Base-by-base conservation (phyloP, 179 eudicot genomes). In the Gypsophila paniculata region DNA sequence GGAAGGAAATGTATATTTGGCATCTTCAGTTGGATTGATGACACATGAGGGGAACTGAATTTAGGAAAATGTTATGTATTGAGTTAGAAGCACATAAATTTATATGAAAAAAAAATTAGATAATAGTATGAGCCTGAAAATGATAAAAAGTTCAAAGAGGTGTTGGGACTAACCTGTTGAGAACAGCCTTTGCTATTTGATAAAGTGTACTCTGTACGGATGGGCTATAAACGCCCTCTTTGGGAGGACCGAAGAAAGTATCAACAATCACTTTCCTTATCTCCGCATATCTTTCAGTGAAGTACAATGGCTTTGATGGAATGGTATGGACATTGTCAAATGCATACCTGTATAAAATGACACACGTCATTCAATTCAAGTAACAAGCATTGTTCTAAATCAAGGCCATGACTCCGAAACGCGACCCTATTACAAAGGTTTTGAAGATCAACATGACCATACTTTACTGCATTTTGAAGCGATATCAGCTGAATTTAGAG, bases 1-100 rank as follows among this genome's bases (percentile, higher is more conserved):
- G 96, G 97, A 44, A 94, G 82, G 78, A 94, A 94, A 78, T 94
- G 99, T 63, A 94, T 74, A 82, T 94, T 94, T 39, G 97, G 99
- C 99, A 94, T 94, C 63, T 87, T 87, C 83, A 94, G 75, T 61
- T 85, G 82, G 74, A 94, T 73, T 18, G 92, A 88, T 44, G 84
- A 80, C 66, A 94, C 76, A 55, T 85, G 96, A 71, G 74, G 86
- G 73, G 90, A 86, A 84, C 99, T 94, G 91, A 72, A 75, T 77
- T 57, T 36, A 51, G 29, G 21, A 69, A 19, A 77, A 77, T 6
- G 15, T 62, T 19, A 53, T 0, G 54, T 38, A 17, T 49, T 8
- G 61, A 57, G 62, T 42, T 42, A 46, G 68, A n/a, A 59, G 48
- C 19, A 23, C 12, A 42, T 2, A 67, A 48, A 8, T 9, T 55